Conservation (phyloP, 768 basidiomycete genomes). For the Serendipita sp. region DNA sequence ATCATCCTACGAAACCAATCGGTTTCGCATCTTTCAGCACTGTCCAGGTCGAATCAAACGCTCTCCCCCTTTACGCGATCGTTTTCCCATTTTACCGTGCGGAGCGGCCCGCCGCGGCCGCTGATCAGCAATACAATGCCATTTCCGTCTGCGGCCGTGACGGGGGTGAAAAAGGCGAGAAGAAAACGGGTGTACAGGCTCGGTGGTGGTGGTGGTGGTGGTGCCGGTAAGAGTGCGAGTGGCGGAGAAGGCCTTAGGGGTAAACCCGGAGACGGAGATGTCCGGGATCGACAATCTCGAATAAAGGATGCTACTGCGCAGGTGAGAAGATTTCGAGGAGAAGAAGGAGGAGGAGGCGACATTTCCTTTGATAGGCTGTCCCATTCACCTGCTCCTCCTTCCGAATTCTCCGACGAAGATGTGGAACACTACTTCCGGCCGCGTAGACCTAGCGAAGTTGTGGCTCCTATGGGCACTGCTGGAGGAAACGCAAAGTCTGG, state of each 20-base stretch:
- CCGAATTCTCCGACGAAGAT: conserved; percentile 44
- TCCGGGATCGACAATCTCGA: neutral
- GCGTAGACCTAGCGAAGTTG: neutral
- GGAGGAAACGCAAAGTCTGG: too few relatives aligned
- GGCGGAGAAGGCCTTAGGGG: neutral
- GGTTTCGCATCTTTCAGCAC: conserved; percentile 70
- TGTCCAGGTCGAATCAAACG: conserved; percentile 83
- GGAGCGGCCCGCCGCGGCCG: conserved; percentile 60
- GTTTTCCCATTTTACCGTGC: conserved; percentile 80
- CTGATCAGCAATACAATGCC: conserved; percentile 19
- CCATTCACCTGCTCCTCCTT: conserved; percentile 1
- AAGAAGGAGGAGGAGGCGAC: neutral
- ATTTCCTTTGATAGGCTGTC: neutral
- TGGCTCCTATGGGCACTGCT: neutral
- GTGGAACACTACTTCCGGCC: conserved; percentile 58
- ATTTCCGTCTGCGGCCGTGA: conserved; percentile 24
- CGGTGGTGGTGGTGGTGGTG: conserved; percentile 19
- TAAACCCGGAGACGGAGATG: neutral
- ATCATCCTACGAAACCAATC: conserved; percentile 35
- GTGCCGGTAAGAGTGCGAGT: neutral
- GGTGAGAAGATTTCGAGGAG: neutral
- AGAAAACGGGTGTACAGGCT: conserved; percentile 60
- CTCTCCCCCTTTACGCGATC: conserved; percentile 86
- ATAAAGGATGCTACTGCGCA: conserved; percentile 15
- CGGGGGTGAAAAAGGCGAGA: conserved; percentile 50